Evolutionary conservation across 805 yeast genomes (phyloP), one percentile per base, ranked within the genome.

Genomic region (Kuraishia piskuri): DNA sequence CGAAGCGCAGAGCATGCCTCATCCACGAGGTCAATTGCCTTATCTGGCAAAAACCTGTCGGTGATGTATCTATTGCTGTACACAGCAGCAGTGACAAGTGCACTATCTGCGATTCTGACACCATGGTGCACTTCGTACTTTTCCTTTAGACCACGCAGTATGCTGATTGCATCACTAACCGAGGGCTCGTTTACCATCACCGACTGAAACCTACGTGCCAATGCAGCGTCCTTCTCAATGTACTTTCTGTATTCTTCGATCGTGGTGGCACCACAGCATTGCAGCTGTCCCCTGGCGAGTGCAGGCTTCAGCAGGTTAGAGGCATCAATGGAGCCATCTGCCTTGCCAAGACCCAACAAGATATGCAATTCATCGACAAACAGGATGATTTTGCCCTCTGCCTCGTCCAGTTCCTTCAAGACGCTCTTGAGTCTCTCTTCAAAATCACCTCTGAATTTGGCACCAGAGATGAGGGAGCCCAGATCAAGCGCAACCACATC

Each of bases 41-140:
- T 92, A 65, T 92, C 99, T 0, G 99, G 99, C 44, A 92, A 72
- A 62, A 83, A 90, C 53, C 98, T 72, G 66, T 92, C 97, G 2
- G 95, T 87, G 53, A 92, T 88, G 66, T 92, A 92, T 58, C 99
- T 78, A 64, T 90, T 88, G 50, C 95, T 83, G 63, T 91, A 81
- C 6, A 88, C 84, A 0, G 97, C 96, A 12, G 98, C 97, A 0
- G 96, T 87, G 1, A 92, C 97, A 53, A 92, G 74, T 0, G 99
- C 97, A 50, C 90, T 80, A 65, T 92, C 99, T 2, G 92, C 80
- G 55, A 92, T 89, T 58, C 96, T 80, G 7, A 92, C 99, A 71
- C 99, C 99, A 63, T 92, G 99, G 63, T 92, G 99, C 2, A 92
- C 97, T 65, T 92, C 99, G 66, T 92, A 92, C 57, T 87, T 79